Conservation (phyloP, 306 rosid genomes). For the Vigna nakashimae region DNA sequence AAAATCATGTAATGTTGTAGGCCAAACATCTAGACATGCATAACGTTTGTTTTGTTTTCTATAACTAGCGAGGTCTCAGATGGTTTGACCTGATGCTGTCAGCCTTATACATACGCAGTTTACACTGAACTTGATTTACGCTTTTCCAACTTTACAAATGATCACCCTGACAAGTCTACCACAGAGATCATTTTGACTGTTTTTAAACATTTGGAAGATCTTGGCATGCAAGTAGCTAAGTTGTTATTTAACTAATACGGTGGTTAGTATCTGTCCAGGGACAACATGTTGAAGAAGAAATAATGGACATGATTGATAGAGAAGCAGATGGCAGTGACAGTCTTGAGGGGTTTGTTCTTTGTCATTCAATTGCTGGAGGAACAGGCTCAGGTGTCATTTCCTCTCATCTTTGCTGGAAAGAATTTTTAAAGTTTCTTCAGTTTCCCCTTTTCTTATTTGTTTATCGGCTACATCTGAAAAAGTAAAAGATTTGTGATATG, state of each 20-base stretch:
- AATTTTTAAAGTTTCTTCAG: slow-evolving; percentile 21
- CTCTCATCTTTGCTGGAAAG: slow-evolving; percentile 11
- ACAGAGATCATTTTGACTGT: not conserved
- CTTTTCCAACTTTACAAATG: slow-evolving; percentile 29
- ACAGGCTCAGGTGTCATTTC: slow-evolving; percentile 89
- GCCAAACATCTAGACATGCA: slow-evolving; percentile 34
- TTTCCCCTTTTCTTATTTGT: slow-evolving; percentile 18
- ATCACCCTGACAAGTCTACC: slow-evolving; percentile 25
- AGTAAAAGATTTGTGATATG: slow-evolving; percentile 34
- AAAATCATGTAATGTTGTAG: not conserved
- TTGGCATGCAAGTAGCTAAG: slow-evolving; percentile 25
- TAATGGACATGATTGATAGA: slow-evolving; percentile 99
- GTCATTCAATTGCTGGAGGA: slow-evolving; percentile 99
- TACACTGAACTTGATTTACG: not conserved
- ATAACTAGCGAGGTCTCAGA: slow-evolving; percentile 4
- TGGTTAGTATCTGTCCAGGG: slow-evolving; percentile 68
- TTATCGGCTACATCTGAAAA: slow-evolving; percentile 16
- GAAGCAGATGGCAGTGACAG: slow-evolving; percentile 99
- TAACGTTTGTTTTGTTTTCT: not conserved
- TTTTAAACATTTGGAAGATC: slow-evolving; percentile 15
- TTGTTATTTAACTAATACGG: slow-evolving; percentile 8
- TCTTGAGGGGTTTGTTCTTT: slow-evolving; percentile 98
- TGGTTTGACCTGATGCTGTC: slow-evolving; percentile 3
- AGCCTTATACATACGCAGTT: slow-evolving; percentile 25
- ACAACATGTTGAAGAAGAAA: slow-evolving; percentile 96